phyloP scores from a whole-genome alignment of 495 filamentous ascomycete species.

The Aspergillus carlsbadensis region DNA sequence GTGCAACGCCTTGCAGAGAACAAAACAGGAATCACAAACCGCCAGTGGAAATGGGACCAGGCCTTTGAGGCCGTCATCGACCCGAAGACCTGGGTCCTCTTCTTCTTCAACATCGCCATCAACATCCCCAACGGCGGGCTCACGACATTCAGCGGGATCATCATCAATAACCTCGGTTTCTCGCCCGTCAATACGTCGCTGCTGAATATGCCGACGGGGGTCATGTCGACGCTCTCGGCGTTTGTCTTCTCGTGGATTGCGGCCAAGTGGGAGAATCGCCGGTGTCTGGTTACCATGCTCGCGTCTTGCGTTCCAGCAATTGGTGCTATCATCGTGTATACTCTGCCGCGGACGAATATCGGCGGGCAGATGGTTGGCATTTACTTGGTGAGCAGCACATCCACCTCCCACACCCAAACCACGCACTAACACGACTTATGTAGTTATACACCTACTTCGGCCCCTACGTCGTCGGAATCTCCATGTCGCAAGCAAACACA shows the following conservation, averaged over 20 bases:
- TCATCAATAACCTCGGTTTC: constrained; percentile 40
- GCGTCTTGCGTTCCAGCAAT: constrained; percentile 31
- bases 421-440: too few species aligned
- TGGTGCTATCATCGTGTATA: constrained; percentile 36
- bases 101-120: constrained; percentile 15
- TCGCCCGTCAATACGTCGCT: constrained; percentile 29
- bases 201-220: constrained; percentile 33
- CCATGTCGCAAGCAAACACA: constrained; percentile 41
- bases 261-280: constrained; percentile 33
- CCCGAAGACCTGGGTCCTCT: constrained; percentile 33
- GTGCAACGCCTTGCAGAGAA: constrained; percentile 44
- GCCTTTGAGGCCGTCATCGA: constrained; percentile 31
- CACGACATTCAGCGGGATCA: constrained; percentile 14
- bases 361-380: constrained; percentile 36
- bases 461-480: constrained; percentile 37
- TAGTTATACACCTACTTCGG: constrained; percentile 38
- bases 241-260: constrained; percentile 36
- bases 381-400: constrained; percentile 30
- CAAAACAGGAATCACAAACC: constrained; percentile 52
- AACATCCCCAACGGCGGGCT: constrained; percentile 14
- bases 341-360: constrained; percentile 31
- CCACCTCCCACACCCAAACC: neutral
- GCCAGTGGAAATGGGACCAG: constrained; percentile 40
- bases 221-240: constrained; percentile 29
- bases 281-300: constrained; percentile 34